Percentiles rank a stretch among this genome's conserved stretches.
Conservation (phyloP, 805 yeast species). For the Blastobotrys americana region DNA sequence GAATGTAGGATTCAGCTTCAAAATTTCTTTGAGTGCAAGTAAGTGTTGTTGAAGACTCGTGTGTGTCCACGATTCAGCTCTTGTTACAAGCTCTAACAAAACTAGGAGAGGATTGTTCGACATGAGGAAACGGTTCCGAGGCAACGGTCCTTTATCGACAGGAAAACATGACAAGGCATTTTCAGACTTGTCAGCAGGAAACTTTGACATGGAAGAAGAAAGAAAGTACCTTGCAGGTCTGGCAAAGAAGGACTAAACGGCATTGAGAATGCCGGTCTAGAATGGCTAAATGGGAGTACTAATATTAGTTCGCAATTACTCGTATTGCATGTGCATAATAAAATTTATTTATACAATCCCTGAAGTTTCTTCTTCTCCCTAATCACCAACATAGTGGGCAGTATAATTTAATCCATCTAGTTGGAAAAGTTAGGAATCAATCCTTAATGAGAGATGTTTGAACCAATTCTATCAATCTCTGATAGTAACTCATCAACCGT, state of each 20-base stretch:
- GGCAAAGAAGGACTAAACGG: neutral
- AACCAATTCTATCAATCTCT: conserved; percentile 35
- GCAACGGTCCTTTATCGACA: conserved; percentile 87
- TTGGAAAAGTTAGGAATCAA: too few species aligned
- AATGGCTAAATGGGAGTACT: too few species aligned
- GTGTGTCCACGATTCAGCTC: neutral
- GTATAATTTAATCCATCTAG: too few species aligned
- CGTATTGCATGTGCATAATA: too few species aligned
- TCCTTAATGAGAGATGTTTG: too few species aligned
- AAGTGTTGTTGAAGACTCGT: conserved; percentile 7
- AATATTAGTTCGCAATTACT: too few species aligned
- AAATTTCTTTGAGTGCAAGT: conserved; percentile 81
- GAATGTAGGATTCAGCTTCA: conserved; percentile 77
- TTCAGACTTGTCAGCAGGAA: conserved; percentile 68
- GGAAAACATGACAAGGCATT: conserved; percentile 89
- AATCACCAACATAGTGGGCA: too few species aligned
- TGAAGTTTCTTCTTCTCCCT: too few species aligned
- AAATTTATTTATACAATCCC: too few species aligned
- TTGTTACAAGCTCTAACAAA: neutral
- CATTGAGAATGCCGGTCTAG: too few species aligned
- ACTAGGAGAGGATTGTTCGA: conserved; percentile 70
- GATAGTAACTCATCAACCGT: conserved; percentile 41
- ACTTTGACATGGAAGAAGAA: conserved; percentile 77
- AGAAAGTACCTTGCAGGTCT: conserved; percentile 50
- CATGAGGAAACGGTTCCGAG: conserved; percentile 84